These are phyloP conservation scores for Kodamaea derodonti DNA, from an alignment of 1,139 yeast species.

Conservation along the genomic window DNA sequence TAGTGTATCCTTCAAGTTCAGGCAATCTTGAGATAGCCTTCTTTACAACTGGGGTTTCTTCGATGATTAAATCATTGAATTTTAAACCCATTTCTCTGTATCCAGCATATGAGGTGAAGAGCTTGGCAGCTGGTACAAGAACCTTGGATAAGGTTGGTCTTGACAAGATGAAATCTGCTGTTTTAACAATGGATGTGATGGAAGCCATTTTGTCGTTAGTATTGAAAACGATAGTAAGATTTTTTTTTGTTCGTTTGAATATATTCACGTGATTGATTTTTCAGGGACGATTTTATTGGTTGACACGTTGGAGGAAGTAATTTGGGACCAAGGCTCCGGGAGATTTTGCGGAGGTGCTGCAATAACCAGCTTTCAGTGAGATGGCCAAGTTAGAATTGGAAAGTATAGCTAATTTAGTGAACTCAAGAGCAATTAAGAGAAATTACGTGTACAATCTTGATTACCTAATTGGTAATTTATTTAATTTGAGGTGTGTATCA, in stretches of 20 bases:
- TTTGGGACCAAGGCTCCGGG: no score
- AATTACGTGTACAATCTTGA: no score
- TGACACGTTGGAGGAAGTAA: no score
- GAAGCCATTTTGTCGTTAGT: conserved; percentile 51
- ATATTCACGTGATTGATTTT: neutral
- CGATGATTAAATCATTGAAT: conserved; percentile 82
- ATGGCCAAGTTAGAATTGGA: no score
- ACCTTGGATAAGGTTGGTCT: conserved; percentile 75
- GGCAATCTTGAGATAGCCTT: conserved; percentile 89
- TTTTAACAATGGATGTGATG: conserved; percentile 76
- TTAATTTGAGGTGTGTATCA: no score
- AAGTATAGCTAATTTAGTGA: no score
- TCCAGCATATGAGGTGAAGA: conserved; percentile 73
- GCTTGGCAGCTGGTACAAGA: conserved; percentile 74
- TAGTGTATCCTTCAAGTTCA: conserved; percentile 75
- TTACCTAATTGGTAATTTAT: no score
- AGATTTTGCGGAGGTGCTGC: no score
- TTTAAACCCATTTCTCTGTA: conserved; percentile 91
- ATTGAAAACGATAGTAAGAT: conserved; percentile 1
- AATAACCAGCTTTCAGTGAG: no score
- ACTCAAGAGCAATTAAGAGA: no score
- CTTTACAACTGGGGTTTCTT: conserved; percentile 84
- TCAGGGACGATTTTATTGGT: neutral
- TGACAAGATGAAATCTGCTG: conserved; percentile 76
- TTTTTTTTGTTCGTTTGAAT: neutral